Percentiles rank a stretch among this genome's conserved stretches.
These are phyloP conservation scores for Triangularia verruculosa DNA, from an alignment of 2,329 filamentous ascomycete species.

Conservation along the genomic window DNA sequence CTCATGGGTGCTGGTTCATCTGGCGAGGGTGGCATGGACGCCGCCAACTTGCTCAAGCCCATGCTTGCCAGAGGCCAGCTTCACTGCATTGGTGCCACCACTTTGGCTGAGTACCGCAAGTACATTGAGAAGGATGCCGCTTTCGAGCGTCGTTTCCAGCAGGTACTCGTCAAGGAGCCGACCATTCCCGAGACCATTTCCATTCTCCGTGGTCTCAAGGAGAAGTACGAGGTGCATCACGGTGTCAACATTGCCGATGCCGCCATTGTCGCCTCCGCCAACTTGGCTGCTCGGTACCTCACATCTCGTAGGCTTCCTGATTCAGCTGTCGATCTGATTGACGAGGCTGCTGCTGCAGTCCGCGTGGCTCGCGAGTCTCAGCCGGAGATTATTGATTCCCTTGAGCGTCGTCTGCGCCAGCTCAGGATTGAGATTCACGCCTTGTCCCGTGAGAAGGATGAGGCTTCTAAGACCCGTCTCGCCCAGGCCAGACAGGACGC, in stretches of 20 bases:
- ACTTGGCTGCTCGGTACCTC: constrained; percentile 86
- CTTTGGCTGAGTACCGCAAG: constrained; percentile 91
- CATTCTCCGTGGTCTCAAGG: constrained; percentile 96
- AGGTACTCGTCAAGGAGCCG: constrained; percentile 95
- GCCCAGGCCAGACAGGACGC: constrained; percentile 83
- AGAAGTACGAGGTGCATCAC: constrained; percentile 97
- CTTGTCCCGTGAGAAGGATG: constrained; percentile 88
- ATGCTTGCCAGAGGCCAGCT: constrained; percentile 96
- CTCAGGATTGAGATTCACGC: constrained; percentile 97
- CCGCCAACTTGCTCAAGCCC: constrained; percentile 93
- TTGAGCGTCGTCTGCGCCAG: constrained; percentile 86
- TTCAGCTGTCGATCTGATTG: constrained; percentile 93
- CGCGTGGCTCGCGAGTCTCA: constrained; percentile 93
- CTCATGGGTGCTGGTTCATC: constrained; percentile 95
- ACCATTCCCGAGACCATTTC: constrained; percentile 86
- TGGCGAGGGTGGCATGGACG: constrained; percentile 97
- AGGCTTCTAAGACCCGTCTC: constrained; percentile 82
- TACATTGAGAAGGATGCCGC: constrained; percentile 99
- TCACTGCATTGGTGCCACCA: constrained; percentile 97
- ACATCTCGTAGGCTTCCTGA: constrained; percentile 88
- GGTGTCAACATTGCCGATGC: constrained; percentile 95
- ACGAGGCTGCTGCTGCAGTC: constrained; percentile 95
- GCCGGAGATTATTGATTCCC: constrained; percentile 89
- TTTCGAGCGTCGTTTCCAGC: constrained; percentile 97
- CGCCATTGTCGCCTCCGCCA: constrained; percentile 88